Base-by-base conservation (phyloP, 2,329 filamentous ascomycete genomes). In the Amesomyces nigricolor region DNA sequence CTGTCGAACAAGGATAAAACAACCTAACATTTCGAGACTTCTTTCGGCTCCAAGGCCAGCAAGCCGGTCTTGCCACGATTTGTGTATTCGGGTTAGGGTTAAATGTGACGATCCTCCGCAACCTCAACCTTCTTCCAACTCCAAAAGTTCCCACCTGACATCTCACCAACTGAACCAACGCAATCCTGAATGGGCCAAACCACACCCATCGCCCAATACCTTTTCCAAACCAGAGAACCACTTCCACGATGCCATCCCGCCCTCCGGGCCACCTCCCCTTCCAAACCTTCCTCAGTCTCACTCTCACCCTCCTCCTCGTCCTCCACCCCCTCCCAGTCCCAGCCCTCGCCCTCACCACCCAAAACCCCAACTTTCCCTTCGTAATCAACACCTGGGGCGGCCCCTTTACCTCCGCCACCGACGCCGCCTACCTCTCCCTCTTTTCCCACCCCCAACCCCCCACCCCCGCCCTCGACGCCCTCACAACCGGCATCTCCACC, bases 341-440 rank as follows among this genome's bases (percentile, higher is more conserved):
- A 19, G 17, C 17, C 17, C 16, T 17, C 29, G 43, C 37, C 4
- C 22, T 26, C 14, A 35, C 30, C 37, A 56, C 65, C 16, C 17
- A 19, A 19, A 70, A 72, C 0, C 71, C 74, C 1, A 70, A 71
- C 5, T 65, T 78, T 5, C 78, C 78, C 3, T 68, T 81, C 59
- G 72, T 78, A 11, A 73, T 81, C 60, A 81, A 80, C 65, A 81
- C 78, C 6, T 81, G 78, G 78, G 73, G 73, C 43, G 78, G 77
- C 0, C 67, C 75, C 19, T 81, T 81, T 62, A 76, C 72, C 3
- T 72, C 70, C 1, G 78, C 78, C 19, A 81, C 78, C 1, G 74
- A 80, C 64, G 74, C 75, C 5, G 78, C 78, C 2, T 80, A 75
- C 60, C 51, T 60, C 38, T 10, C 49, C 40, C 44, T 58, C 38